phyloP scores from a whole-genome alignment of 768 basidiomycete genomes.

The Boletus rubropictus region DNA sequence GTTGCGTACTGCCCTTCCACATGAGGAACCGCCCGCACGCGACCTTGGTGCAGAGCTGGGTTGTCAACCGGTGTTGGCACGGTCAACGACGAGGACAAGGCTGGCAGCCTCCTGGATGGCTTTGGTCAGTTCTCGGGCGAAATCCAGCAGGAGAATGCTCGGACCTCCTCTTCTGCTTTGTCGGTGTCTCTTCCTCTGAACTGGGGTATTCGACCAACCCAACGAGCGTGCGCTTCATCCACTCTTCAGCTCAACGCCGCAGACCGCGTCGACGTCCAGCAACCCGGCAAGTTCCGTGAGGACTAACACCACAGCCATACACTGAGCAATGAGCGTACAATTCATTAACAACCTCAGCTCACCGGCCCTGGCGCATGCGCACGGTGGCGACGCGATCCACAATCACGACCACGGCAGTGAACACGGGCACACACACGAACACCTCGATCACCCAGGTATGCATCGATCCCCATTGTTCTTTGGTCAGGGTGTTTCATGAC shows the following conservation, averaged over 20 bases:
- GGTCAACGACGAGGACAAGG: slow-evolving; percentile 46
- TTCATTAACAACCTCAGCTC: slow-evolving; percentile 67
- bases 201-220: slow-evolving; percentile 45
- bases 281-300: slow-evolving; percentile 10
- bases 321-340: slow-evolving; percentile 52
- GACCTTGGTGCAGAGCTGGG: slow-evolving; percentile 80
- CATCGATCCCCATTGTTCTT: not conserved
- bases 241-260: not conserved
- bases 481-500: not conserved
- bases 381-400: slow-evolving; percentile 40
- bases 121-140: not conserved
- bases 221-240: slow-evolving; percentile 23
- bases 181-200: slow-evolving; percentile 39
- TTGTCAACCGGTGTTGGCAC: slow-evolving; percentile 55
- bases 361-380: slow-evolving; percentile 41
- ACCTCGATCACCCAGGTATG: slow-evolving; percentile 81
- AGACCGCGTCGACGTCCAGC: not conserved
- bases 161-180: slow-evolving; percentile 40
- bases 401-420: slow-evolving; percentile 61
- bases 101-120: slow-evolving; percentile 52
- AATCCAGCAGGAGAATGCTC: not conserved
- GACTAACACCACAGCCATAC: not conserved
- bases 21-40: slow-evolving; percentile 67
- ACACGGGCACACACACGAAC: slow-evolving; percentile 94
- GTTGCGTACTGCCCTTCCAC: slow-evolving; percentile 83